Percentiles rank a stretch among this genome's conserved stretches.
Conservation (phyloP, 2,329 filamentous ascomycete species). For the Lachnellula arida region DNA sequence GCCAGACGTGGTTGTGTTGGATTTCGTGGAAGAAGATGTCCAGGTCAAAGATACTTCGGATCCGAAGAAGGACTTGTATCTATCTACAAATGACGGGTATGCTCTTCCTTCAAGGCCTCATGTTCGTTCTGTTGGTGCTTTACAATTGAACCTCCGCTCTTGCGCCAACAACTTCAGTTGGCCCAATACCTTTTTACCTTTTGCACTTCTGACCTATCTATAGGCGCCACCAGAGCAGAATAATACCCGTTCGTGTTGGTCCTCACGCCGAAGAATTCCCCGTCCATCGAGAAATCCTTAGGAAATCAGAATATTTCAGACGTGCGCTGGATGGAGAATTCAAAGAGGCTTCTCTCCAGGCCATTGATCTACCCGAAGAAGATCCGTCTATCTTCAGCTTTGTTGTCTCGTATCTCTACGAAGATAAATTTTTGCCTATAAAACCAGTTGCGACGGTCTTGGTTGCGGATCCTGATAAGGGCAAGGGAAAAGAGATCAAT, state of each 20-base stretch:
- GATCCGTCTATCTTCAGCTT: slow-evolving; percentile 48
- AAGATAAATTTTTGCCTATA: slow-evolving; percentile 43
- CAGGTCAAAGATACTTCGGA: slow-evolving; percentile 34
- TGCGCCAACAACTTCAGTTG: slow-evolving; percentile 11
- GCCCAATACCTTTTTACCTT: background rate
- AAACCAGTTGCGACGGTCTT: slow-evolving; percentile 40
- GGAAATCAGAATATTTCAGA: slow-evolving; percentile 44
- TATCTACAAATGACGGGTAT: slow-evolving; percentile 46
- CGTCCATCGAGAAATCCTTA: slow-evolving; percentile 44
- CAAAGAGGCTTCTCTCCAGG: slow-evolving; percentile 41
- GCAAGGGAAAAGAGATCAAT: slow-evolving; percentile 41
- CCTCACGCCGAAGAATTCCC: slow-evolving; percentile 42
- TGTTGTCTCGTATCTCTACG: slow-evolving; percentile 47
- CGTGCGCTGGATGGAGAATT: slow-evolving; percentile 46
- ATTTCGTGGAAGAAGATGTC: slow-evolving; percentile 31
- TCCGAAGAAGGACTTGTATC: slow-evolving; percentile 44
- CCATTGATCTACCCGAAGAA: slow-evolving; percentile 47
- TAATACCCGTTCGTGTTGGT: slow-evolving; percentile 44
- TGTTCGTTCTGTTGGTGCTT: background rate
- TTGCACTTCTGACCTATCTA: background rate
- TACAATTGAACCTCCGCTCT: background rate
- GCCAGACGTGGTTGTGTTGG: slow-evolving; percentile 36
- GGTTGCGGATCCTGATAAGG: slow-evolving; percentile 29
- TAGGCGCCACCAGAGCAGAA: slow-evolving; percentile 42
- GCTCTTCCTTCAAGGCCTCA: slow-evolving; percentile 14